phyloP scores from a whole-genome alignment of 208 protist genomes.

The Leishmania tropica region DNA sequence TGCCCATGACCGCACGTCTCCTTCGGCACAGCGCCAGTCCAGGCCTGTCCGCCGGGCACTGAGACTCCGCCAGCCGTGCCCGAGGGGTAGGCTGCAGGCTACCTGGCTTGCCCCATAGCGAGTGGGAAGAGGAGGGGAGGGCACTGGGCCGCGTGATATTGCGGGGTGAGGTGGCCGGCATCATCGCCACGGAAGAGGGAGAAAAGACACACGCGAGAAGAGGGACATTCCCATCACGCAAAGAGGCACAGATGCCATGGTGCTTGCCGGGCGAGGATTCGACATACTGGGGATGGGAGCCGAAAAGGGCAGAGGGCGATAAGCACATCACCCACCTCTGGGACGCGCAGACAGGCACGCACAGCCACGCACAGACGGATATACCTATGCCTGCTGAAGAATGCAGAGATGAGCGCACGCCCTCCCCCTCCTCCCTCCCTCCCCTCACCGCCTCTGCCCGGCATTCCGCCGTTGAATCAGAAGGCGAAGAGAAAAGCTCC shows the following conservation, averaged over 20 bases:
- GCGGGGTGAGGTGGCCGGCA: background rate
- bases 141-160: background rate
- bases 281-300: background rate
- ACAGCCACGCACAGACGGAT: background rate
- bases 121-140: no score
- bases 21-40: background rate
- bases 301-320: background rate
- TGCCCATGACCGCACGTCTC: background rate
- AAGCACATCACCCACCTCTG: background rate
- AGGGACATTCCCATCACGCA: background rate
- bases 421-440: background rate
- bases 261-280: background rate
- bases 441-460: background rate
- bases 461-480: background rate
- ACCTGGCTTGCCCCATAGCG: background rate
- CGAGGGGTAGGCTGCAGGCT: background rate
- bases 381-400: background rate
- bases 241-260: no score
- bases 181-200: no score
- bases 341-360: background rate
- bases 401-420: background rate
- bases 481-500: slow-evolving; percentile 9
- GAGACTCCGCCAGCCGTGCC: background rate
- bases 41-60: background rate
- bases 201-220: background rate